Evolutionary conservation across 495 filamentous ascomycete species (phyloP).

Genomic region (Lophium mytilinum): DNA sequence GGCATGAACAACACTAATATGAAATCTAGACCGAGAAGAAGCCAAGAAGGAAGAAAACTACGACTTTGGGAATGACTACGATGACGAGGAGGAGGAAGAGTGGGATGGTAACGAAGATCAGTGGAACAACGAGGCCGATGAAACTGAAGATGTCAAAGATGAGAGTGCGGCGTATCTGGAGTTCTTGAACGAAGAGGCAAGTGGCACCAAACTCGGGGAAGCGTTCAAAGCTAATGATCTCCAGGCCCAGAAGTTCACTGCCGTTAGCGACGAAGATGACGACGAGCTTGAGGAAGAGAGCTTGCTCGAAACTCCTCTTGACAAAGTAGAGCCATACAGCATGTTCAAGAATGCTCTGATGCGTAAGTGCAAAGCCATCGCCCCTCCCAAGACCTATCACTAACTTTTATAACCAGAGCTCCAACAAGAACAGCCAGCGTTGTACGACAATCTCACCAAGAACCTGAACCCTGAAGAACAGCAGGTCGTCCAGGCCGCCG

Average conservation of each 20-base stretch:
- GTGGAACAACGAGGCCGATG: constrained; percentile 49
- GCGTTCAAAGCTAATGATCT: constrained; percentile 26
- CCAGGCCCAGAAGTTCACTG: constrained; percentile 74
- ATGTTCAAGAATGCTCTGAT: constrained; percentile 74
- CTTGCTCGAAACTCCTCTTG: constrained; percentile 84
- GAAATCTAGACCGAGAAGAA: constrained; percentile 68
- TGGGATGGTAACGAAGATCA: constrained; percentile 58
- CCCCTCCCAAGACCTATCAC: not conserved
- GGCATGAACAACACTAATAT: not conserved
- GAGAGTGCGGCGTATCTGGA: constrained; percentile 93
- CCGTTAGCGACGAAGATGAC: constrained; percentile 65
- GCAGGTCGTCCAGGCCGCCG: constrained; percentile 65
- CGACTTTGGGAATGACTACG: constrained; percentile 51
- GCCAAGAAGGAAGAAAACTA: constrained; percentile 84
- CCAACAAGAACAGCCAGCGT: constrained; percentile 81
- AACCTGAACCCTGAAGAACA: constrained; percentile 76
- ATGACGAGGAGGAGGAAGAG: constrained; percentile 62
- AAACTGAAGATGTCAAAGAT: constrained; percentile 68
- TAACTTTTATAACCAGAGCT: constrained; percentile 48
- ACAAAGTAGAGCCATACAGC: constrained; percentile 88
- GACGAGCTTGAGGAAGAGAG: constrained; percentile 89
- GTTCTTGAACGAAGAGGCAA: constrained; percentile 84
- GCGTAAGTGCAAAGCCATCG: constrained; percentile 47
- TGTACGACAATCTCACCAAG: constrained; percentile 73
- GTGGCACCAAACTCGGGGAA: constrained; percentile 13